Evolutionary conservation across 495 filamentous ascomycete genomes (phyloP).

Genomic region (Hypoxylon fuscum): DNA sequence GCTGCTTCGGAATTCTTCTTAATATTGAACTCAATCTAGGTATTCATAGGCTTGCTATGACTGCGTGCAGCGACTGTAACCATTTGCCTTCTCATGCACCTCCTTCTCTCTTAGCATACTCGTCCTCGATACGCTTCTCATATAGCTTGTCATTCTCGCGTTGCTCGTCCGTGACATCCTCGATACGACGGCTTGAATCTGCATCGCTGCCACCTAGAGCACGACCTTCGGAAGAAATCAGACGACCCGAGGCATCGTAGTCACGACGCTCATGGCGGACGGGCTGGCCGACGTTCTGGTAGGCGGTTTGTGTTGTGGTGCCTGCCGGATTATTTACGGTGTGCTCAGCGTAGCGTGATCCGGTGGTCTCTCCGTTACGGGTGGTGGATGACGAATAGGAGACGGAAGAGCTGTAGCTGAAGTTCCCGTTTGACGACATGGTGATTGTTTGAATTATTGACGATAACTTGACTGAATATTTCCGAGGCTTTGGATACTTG

Average conservation of each 20-base stretch:
- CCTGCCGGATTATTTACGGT: slow-evolving; percentile 26
- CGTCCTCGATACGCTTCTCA: slow-evolving; percentile 78
- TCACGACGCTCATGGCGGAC: slow-evolving; percentile 21
- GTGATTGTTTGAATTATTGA: neutral
- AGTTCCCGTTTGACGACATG: slow-evolving; percentile 27
- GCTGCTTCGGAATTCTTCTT: neutral
- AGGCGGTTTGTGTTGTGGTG: slow-evolving; percentile 20
- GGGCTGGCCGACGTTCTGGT: slow-evolving; percentile 24
- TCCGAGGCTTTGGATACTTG: neutral
- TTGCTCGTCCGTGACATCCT: slow-evolving; percentile 37
- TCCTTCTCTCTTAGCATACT: slow-evolving; percentile 81
- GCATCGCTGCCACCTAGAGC: slow-evolving; percentile 1
- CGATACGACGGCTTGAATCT: slow-evolving; percentile 27
- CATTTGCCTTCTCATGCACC: slow-evolving; percentile 59
- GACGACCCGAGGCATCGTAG: slow-evolving; percentile 33
- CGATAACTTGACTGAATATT: neutral
- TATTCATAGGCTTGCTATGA: neutral
- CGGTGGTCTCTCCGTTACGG: slow-evolving; percentile 29
- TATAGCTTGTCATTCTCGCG: slow-evolving; percentile 68
- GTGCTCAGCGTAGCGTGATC: slow-evolving; percentile 22
- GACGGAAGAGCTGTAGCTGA: slow-evolving; percentile 26
- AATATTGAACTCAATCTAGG: neutral
- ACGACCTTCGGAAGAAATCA: slow-evolving; percentile 21
- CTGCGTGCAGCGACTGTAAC: neutral
- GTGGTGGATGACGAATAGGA: slow-evolving; percentile 31